phyloP scores from a whole-genome alignment of 2,329 filamentous ascomycete genomes.

The Aspergillus carbonarius region DNA sequence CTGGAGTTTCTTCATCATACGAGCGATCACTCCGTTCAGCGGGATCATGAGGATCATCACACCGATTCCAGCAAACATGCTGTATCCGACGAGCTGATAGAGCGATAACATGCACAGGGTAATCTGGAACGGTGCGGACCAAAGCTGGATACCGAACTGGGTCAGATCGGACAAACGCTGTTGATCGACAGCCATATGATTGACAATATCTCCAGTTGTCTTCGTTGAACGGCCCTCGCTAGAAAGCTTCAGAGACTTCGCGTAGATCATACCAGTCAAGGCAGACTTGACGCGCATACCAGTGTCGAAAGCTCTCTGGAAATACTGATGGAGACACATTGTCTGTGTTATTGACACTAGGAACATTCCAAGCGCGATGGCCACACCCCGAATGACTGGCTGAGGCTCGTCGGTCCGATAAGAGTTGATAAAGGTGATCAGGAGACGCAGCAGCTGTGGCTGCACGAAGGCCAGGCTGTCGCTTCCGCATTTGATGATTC shows the following conservation, averaged over 20 bases:
- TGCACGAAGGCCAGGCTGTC: conserved; percentile 85
- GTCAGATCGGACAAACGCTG: conserved; percentile 92
- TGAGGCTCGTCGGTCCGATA: conserved; percentile 66
- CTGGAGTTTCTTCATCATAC: conserved; percentile 90
- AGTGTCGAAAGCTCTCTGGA: conserved; percentile 89
- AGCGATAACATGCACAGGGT: conserved; percentile 91
- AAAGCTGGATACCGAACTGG: conserved; percentile 91
- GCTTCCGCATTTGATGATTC: conserved; percentile 84
- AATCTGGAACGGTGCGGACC: conserved; percentile 98
- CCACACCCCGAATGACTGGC: conserved; percentile 77
- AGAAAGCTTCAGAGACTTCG: conserved; percentile 83
- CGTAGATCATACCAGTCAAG: conserved; percentile 86
- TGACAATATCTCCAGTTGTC: conserved; percentile 96
- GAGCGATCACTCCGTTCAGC: conserved; percentile 86
- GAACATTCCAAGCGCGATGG: conserved; percentile 93
- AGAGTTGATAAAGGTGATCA: conserved; percentile 83
- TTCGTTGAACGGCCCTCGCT: conserved; percentile 89
- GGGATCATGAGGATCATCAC: conserved; percentile 99
- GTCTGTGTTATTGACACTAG: conserved; percentile 82
- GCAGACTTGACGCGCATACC: conserved; percentile 96
- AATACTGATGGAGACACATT: conserved; percentile 91
- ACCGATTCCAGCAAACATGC: conserved; percentile 91
- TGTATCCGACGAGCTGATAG: conserved; percentile 90
- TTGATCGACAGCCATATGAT: conserved; percentile 98
- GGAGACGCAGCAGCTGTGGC: conserved; percentile 79